Percentiles rank a stretch among this genome's conserved stretches.
Evolutionary conservation across 768 basidiomycete genomes (phyloP).

Genomic region (Trametes villosa): DNA sequence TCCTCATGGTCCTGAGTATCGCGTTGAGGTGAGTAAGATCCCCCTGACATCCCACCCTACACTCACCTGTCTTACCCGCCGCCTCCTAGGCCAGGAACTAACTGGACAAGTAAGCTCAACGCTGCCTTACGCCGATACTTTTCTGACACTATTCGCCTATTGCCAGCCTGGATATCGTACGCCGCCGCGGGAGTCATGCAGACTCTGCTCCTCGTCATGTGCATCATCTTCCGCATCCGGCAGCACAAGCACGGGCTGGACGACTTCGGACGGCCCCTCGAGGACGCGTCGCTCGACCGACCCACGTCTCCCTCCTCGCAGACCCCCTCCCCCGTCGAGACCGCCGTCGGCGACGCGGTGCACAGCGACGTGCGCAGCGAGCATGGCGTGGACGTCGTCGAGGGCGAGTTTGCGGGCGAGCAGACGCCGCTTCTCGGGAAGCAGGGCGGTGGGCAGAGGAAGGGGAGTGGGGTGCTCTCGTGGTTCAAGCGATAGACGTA

Average conservation of each 20-base stretch:
- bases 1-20: slow-evolving; percentile 85
- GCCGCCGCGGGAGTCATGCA: slow-evolving; percentile 87
- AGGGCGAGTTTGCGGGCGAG: slow-evolving; percentile 3
- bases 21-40: slow-evolving; percentile 56
- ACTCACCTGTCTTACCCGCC: not conserved
- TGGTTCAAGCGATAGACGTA: slow-evolving; percentile 5
- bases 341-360: slow-evolving; percentile 23
- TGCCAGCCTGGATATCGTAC: slow-evolving; percentile 77
- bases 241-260: slow-evolving; percentile 79
- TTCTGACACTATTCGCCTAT: not conserved
- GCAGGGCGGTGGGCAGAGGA: not conserved
- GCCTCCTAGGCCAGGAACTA: slow-evolving; percentile 66
- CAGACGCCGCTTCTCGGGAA: slow-evolving; percentile 22
- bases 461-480: not conserved
- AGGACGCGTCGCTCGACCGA: not conserved
- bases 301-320: slow-evolving; percentile 8
- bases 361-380: slow-evolving; percentile 27
- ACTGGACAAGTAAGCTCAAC: slow-evolving; percentile 74
- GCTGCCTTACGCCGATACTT: not conserved
- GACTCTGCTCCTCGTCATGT: slow-evolving; percentile 79
- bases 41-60: not conserved
- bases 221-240: slow-evolving; percentile 81
- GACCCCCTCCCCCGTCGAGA: slow-evolving; percentile 21
- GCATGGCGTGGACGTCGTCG: slow-evolving; percentile 14
- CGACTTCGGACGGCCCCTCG: slow-evolving; percentile 79